phyloP scores from a whole-genome alignment of 192 early-diverging fungal genomes.

The Radiomyces spectabilis region DNA sequence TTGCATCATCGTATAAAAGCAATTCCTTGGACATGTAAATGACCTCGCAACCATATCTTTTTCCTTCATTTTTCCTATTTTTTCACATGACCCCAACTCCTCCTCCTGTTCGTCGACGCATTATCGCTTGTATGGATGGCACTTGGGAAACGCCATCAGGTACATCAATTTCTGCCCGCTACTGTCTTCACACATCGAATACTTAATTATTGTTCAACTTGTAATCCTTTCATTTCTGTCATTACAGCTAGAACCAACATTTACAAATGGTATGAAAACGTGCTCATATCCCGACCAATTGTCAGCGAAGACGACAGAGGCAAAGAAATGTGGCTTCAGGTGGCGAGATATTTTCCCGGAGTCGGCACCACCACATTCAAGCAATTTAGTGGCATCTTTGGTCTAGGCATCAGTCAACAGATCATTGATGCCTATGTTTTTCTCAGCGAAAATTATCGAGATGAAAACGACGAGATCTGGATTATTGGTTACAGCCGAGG shows the following conservation, averaged over 20 bases:
- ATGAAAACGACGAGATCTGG: conserved; percentile 14
- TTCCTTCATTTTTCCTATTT: not conserved
- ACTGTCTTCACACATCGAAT: not conserved
- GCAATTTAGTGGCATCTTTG: conserved; percentile 7
- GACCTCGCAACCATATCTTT: too few relatives aligned
- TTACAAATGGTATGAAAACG: not conserved
- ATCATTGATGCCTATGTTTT: conserved; percentile 10
- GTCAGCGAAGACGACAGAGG: not conserved
- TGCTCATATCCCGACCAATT: not conserved
- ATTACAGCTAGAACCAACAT: not conserved
- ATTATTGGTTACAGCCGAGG: conserved; percentile 16
- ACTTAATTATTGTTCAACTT: not conserved
- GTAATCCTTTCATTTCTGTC: not conserved
- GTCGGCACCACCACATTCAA: not conserved
- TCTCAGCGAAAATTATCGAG: not conserved
- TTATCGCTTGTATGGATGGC: conserved; percentile 1
- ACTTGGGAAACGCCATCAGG: not conserved
- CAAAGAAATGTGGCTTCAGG: not conserved
- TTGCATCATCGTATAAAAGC: too few relatives aligned
- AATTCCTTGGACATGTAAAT: too few relatives aligned
- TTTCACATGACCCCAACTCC: too few relatives aligned
- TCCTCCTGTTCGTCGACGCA: not conserved
- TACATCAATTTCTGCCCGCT: too few relatives aligned
- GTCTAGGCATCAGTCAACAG: conserved; percentile 4
- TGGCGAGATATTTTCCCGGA: conserved; percentile 9